phyloP scores from a whole-genome alignment of 805 yeast genomes.

The Torulaspora delbrueckii region DNA sequence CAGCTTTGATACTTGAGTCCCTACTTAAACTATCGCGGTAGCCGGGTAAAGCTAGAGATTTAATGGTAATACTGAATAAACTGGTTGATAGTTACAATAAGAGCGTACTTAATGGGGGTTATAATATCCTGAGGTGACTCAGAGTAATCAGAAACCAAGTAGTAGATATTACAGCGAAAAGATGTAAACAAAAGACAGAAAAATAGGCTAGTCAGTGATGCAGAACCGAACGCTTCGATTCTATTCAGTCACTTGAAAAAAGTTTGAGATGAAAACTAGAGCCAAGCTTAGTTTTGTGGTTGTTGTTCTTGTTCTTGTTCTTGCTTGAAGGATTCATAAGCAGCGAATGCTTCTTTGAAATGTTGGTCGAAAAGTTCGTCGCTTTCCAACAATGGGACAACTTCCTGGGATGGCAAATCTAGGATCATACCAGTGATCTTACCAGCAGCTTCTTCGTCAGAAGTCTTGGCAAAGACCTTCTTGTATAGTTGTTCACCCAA shows the following conservation, averaged over 20 bases:
- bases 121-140: background rate
- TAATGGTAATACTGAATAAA: background rate
- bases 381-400: slow-evolving; percentile 81
- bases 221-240: background rate
- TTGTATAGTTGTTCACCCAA: slow-evolving; percentile 97
- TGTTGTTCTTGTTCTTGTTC: slow-evolving; percentile 36
- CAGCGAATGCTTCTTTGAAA: slow-evolving; percentile 89
- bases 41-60: too few relatives aligned
- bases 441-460: slow-evolving; percentile 93
- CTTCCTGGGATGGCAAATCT: slow-evolving; percentile 89
- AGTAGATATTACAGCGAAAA: slow-evolving; percentile 11
- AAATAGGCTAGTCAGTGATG: slow-evolving; percentile 6
- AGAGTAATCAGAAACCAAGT: slow-evolving; percentile 4
- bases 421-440: slow-evolving; percentile 98
- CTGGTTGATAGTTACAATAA: background rate
- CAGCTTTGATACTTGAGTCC: too few relatives aligned
- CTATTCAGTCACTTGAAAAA: background rate
- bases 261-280: background rate
- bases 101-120: background rate
- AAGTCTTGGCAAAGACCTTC: slow-evolving; percentile 80
- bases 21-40: background rate
- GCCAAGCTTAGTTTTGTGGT: slow-evolving; percentile 5
- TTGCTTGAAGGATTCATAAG: slow-evolving; percentile 86
- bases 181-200: slow-evolving; percentile 13
- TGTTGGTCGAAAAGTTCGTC: slow-evolving; percentile 85